These are phyloP conservation scores for Lentinula sp. DNA, from an alignment of 768 basidiomycete genomes.

Conservation along the genomic window DNA sequence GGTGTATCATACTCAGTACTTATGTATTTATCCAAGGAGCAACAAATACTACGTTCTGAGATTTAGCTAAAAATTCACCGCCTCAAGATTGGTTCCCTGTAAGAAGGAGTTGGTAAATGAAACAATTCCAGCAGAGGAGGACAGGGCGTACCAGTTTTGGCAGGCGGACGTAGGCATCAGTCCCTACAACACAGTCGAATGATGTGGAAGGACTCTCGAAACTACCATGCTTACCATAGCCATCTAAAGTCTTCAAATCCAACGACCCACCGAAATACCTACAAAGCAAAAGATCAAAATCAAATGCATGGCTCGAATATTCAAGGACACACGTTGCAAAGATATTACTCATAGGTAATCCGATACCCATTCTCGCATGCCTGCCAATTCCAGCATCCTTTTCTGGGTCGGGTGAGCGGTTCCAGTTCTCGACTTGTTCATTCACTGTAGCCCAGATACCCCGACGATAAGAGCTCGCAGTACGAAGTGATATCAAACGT, in stretches of 20 bases:
- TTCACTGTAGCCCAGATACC: conserved; percentile 75
- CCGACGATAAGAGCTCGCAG: conserved; percentile 49
- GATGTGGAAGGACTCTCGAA: neutral
- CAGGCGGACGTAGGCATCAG: conserved; percentile 75
- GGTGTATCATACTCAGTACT: too few relatives aligned
- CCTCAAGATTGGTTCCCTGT: conserved; percentile 82
- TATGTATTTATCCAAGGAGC: neutral
- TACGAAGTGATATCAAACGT: conserved; percentile 63
- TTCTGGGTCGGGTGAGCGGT: conserved; percentile 19
- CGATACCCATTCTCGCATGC: conserved; percentile 72
- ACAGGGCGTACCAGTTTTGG: conserved; percentile 63
- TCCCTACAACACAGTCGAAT: conserved; percentile 39
- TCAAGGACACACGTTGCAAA: conserved; percentile 59
- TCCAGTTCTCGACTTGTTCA: conserved; percentile 63
- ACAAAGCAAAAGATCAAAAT: neutral
- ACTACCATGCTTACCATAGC: conserved; percentile 59
- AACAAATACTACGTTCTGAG: neutral
- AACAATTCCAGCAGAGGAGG: neutral
- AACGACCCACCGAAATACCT: conserved; percentile 84
- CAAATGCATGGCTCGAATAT: neutral
- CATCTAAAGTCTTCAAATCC: conserved; percentile 74
- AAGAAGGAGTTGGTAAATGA: neutral
- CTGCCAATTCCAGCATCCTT: conserved; percentile 36
- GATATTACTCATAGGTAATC: conserved; percentile 86
- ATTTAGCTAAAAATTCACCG: conserved; percentile 59